Percentiles rank a stretch among this genome's conserved stretches.
Evolutionary conservation across 768 basidiomycete genomes (phyloP).

Genomic region (Pleurotus djamor): DNA sequence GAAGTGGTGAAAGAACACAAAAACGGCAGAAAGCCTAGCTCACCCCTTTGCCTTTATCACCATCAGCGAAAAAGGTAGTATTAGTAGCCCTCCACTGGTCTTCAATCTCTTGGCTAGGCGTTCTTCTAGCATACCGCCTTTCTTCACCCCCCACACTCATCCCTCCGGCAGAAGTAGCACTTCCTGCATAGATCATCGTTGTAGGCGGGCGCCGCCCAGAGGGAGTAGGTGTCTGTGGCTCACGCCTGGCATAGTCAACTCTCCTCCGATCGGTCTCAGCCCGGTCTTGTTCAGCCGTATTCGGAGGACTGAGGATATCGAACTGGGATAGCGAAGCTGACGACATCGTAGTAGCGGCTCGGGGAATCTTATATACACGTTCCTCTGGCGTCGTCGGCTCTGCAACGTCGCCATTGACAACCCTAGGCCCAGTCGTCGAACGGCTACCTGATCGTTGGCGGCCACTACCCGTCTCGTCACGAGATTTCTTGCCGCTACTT

Average conservation of each 20-base stretch:
- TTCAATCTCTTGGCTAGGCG: constrained; percentile 3
- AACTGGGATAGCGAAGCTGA: constrained; percentile 2
- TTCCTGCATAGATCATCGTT: background rate
- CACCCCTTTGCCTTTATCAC: background rate
- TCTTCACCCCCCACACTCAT: background rate
- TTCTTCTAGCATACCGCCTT: background rate
- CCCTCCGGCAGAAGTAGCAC: background rate
- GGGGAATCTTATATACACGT: background rate
- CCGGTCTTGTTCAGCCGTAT: background rate
- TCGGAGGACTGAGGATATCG: constrained; percentile 2
- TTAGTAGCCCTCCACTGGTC: constrained; percentile 1
- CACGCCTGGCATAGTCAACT: background rate
- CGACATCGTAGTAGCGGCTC: background rate
- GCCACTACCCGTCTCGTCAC: background rate
- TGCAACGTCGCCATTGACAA: background rate
- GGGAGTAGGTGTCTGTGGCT: constrained; percentile 2
- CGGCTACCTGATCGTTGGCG: background rate
- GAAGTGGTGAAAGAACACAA: background rate
- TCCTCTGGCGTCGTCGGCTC: background rate
- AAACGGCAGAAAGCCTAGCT: background rate
- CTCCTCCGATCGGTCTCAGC: background rate
- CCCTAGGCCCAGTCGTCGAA: background rate
- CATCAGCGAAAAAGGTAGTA: background rate
- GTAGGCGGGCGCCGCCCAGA: background rate
- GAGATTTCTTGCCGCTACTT: background rate